phyloP scores from a whole-genome alignment of 2,329 filamentous ascomycete genomes.

The Ophiostoma fasciatum region DNA sequence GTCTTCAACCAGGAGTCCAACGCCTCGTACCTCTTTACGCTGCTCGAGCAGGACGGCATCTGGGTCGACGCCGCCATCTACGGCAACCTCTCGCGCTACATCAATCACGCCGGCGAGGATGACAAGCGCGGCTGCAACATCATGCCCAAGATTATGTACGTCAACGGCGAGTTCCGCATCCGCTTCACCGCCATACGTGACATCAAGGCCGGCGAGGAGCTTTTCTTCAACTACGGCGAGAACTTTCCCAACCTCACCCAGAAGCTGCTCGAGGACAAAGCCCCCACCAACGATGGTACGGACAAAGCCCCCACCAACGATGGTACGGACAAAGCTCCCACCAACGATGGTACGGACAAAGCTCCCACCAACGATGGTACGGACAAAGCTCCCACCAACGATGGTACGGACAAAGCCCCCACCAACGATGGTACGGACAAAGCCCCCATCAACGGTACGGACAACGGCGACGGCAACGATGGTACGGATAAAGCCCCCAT shows the following conservation, averaged over 20 bases:
- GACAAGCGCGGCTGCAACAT: slow-evolving; percentile 43
- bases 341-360: neutral
- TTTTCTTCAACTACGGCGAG: slow-evolving; percentile 71
- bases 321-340: neutral
- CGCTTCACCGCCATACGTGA: slow-evolving; percentile 54
- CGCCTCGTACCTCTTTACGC: slow-evolving; percentile 49
- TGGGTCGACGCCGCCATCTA: slow-evolving; percentile 63
- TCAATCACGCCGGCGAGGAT: slow-evolving; percentile 54
- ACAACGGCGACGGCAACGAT: slow-evolving; percentile 1
- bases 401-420: slow-evolving; percentile 1
- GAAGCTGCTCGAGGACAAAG: slow-evolving; percentile 31
- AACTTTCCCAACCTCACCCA: slow-evolving; percentile 48
- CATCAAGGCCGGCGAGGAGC: slow-evolving; percentile 57
- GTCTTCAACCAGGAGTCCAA: slow-evolving; percentile 48
- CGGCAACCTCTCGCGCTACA: slow-evolving; percentile 70
- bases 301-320: neutral
- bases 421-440: too few species aligned
- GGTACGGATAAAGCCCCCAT: too few species aligned
- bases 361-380: too few species aligned
- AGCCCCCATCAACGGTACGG: slow-evolving; percentile 2
- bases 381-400: too few species aligned
- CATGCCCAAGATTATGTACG: slow-evolving; percentile 50
- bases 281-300: slow-evolving; percentile 12
- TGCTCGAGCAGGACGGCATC: slow-evolving; percentile 44
- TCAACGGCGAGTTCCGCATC: slow-evolving; percentile 63